Base-by-base conservation (phyloP, 495 filamentous ascomycete genomes). In the Hamigera avellanea region DNA sequence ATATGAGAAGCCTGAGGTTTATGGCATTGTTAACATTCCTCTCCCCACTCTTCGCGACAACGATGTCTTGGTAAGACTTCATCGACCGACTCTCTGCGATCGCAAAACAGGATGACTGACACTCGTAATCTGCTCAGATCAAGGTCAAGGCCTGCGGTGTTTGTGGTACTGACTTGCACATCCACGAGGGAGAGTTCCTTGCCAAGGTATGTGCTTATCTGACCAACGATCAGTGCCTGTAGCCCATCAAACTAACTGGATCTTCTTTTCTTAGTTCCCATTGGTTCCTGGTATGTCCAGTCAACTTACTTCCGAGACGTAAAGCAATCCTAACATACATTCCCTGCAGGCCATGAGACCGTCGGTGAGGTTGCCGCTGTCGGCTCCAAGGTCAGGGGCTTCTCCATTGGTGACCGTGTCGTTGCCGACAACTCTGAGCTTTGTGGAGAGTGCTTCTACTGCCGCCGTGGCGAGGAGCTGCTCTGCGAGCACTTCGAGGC, bases 361-460 rank as follows among this genome's bases (percentile, higher is more conserved):
- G 70, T 75, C 17, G 73, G 73, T 36, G 53, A 66, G 4, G 66
- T 78, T 27, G 73, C 67, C 10, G 64, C 64, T 26, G 49, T 75
- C n/a, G 72, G 72, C 16, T 50, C 55, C 29, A 61, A 73, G 40
- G 80, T 83, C 34, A 74, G 73, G 44, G 70, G 61, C 35, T 82
- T 84, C 59, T 39, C 65, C 23, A 40, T 81, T 41, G 78, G 80
- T 14, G 78, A 84, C 37, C 73, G 77, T 44, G 78, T 81, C 9
- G 73, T 73, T 15, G 68, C 59, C 8, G 64, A 66, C 32, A 63
- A 62, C 43, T 61, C 58, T 2, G 80, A 83, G 56, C 72, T 81
- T 18, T 84, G 80, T 62, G 69, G 71, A 19, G 67, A 75, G 43
- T 84, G 80, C 58, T 81, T 80, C 67, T 82, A 83, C 62, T 84